Conservation (phyloP, 2,329 filamentous ascomycete species). For the Pseudogymnoascus pannorum region DNA sequence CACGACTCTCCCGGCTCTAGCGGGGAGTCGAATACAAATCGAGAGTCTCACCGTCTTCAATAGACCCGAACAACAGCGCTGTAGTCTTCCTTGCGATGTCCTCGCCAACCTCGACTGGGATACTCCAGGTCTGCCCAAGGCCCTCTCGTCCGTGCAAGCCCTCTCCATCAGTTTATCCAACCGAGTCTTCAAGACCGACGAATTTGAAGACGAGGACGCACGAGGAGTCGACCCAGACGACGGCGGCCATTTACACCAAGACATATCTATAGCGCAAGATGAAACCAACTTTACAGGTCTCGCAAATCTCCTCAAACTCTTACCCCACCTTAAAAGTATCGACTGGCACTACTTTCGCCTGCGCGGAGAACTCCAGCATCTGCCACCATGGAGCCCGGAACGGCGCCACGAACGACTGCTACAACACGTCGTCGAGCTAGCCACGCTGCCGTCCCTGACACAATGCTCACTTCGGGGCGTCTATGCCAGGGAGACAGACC, state of each 20-base stretch:
- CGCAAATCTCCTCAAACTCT: neutral
- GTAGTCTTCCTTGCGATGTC: neutral
- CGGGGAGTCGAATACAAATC: neutral
- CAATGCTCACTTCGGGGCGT: neutral
- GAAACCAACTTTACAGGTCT: neutral
- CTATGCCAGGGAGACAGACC: neutral
- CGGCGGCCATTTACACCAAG: neutral
- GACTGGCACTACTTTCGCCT: neutral
- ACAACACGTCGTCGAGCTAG: neutral
- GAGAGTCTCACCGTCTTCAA: neutral
- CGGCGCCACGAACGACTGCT: neutral
- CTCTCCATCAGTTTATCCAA: neutral
- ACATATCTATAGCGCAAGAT: neutral
- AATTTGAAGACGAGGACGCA: neutral
- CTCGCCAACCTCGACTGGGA: neutral
- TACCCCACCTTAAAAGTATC: neutral
- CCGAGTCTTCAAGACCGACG: neutral
- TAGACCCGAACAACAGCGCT: neutral
- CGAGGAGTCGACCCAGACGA: neutral
- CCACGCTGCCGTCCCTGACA: neutral
- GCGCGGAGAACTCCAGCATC: neutral
- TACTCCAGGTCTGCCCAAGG: neutral
- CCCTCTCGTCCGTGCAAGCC: neutral
- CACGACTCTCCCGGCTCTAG: neutral
- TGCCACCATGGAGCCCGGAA: neutral